phyloP scores from a whole-genome alignment of 176 grass and related monocot species.

The Musa troglodytarum region DNA sequence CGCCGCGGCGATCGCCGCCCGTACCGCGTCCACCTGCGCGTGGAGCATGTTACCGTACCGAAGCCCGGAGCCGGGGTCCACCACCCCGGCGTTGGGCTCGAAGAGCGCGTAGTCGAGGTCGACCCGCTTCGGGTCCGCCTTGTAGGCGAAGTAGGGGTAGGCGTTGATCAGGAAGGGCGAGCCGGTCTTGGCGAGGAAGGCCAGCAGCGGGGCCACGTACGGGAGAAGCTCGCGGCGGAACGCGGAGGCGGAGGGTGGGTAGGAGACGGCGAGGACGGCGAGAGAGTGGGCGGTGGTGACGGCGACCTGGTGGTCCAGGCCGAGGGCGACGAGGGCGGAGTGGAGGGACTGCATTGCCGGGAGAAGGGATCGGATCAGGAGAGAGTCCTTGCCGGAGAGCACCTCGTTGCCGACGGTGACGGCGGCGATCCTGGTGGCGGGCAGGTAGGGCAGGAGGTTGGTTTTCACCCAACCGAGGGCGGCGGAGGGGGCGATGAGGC shows the following conservation, averaged over 20 bases:
- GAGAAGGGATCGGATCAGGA: conserved; percentile 50
- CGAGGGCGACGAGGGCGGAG: conserved; percentile 36
- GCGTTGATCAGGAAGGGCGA: conserved; percentile 84
- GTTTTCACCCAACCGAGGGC: conserved; percentile 46
- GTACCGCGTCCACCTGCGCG: conserved; percentile 79
- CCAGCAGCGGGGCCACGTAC: conserved; percentile 44
- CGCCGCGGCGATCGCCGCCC: conserved; percentile 46
- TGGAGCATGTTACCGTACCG: conserved; percentile 81
- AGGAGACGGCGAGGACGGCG: conserved; percentile 61
- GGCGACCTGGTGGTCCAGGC: conserved; percentile 35
- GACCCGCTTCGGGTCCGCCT: conserved; percentile 46
- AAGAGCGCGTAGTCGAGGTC: conserved; percentile 72
- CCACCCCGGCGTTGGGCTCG: conserved; percentile 36
- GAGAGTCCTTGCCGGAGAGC: conserved; percentile 38
- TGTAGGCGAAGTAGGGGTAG: conserved; percentile 92
- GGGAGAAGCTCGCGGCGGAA: conserved; percentile 56
- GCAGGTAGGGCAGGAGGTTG: conserved; percentile 59
- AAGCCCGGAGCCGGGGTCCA: conserved; percentile 55
- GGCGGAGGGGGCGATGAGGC: conserved; percentile 32
- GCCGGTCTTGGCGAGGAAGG: conserved; percentile 47
- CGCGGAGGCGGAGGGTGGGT: conserved; percentile 51
- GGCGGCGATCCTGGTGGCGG: conserved; percentile 39
- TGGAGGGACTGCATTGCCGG: conserved; percentile 65
- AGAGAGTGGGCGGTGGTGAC: conserved; percentile 92
- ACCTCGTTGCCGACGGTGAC: conserved; percentile 94